Evolutionary conservation across 2,329 filamentous ascomycete species (phyloP).

Genomic region (Reticulascus tulasneorum): DNA sequence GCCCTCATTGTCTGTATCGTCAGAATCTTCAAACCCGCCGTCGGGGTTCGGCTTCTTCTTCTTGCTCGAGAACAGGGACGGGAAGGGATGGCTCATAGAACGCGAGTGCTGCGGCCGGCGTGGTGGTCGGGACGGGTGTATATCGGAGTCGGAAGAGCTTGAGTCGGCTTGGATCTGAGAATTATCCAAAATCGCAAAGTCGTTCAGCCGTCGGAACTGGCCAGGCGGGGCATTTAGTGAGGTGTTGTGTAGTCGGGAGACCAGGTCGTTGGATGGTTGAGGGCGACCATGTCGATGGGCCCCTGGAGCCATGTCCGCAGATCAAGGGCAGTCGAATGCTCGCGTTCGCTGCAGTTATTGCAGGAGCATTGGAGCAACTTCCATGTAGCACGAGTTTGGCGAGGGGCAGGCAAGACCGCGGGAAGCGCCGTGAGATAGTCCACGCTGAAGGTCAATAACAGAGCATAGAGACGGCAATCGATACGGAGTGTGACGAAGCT

Average conservation of each 20-base stretch:
- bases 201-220: constrained; percentile 16
- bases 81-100: constrained; percentile 78
- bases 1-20: constrained; percentile 23
- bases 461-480: no score
- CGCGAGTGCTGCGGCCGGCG: constrained; percentile 44
- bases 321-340: constrained; percentile 13
- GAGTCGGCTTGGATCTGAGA: constrained; percentile 28
- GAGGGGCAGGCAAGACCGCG: no score
- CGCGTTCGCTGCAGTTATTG: constrained; percentile 7
- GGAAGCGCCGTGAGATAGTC: no score
- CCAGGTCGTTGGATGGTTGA: constrained; percentile 23
- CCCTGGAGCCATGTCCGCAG: constrained; percentile 28
- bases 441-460: no score
- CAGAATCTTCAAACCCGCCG: constrained; percentile 27
- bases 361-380: constrained; percentile 8
- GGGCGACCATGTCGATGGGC: constrained; percentile 16
- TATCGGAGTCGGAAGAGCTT: constrained; percentile 42
- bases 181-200: constrained; percentile 18
- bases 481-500: no score
- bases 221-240: constrained; percentile 20
- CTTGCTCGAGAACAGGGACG: constrained; percentile 61
- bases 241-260: constrained; percentile 31
- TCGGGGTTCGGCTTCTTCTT: constrained; percentile 54
- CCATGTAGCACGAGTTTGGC: not conserved
- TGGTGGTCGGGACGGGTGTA: constrained; percentile 23